Evolutionary conservation across 2,329 filamentous ascomycete species (phyloP).

Genomic region (Penicillium verrucosum): DNA sequence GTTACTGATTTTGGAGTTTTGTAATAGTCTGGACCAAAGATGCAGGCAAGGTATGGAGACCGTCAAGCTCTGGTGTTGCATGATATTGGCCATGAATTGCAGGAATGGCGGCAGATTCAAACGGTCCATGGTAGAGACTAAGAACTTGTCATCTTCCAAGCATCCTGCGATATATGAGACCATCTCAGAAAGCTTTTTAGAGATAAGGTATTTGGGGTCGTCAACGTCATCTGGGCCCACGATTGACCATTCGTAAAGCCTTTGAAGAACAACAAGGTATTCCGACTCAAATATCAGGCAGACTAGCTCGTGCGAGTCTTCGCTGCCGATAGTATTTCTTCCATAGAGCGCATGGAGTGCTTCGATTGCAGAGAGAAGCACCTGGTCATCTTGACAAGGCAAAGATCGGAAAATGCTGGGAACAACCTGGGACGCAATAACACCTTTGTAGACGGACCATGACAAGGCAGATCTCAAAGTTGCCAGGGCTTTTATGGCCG

Average conservation of each 20-base stretch:
- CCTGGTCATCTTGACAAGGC: constrained; percentile 64
- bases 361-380: constrained; percentile 78
- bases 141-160: constrained; percentile 70
- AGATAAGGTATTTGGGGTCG: constrained; percentile 84
- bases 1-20: constrained; percentile 65
- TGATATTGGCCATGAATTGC: constrained; percentile 71
- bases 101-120: constrained; percentile 73
- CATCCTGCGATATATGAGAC: constrained; percentile 81
- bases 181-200: constrained; percentile 94
- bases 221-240: constrained; percentile 80
- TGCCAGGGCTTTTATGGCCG: constrained; percentile 72
- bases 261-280: constrained; percentile 67
- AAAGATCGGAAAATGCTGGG: constrained; percentile 68
- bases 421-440: constrained; percentile 68
- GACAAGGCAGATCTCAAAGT: constrained; percentile 75
- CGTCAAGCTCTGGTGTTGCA: constrained; percentile 81
- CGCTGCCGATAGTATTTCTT: constrained; percentile 68
- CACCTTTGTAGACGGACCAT: constrained; percentile 83
- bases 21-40: constrained; percentile 80
- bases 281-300: constrained; percentile 73
- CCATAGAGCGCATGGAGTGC: constrained; percentile 79
- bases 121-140: constrained; percentile 55
- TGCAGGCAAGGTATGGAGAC: constrained; percentile 91
- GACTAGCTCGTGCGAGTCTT: constrained; percentile 74
- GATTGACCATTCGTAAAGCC: constrained; percentile 74